Conservation (phyloP, 2,329 filamentous ascomycete genomes). For the Aspergillus intermedius region DNA sequence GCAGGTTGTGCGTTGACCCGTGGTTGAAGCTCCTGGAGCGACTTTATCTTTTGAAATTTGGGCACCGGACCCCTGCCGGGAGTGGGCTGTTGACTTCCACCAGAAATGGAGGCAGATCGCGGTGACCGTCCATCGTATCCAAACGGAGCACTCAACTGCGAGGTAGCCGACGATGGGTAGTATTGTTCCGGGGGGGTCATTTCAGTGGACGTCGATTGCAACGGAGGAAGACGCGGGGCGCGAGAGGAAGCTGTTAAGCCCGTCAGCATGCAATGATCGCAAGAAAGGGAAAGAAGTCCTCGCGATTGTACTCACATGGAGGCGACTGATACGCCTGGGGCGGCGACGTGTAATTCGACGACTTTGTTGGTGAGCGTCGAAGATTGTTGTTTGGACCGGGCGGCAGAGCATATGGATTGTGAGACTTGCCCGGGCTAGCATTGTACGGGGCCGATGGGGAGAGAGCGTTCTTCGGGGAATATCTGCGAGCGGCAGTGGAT, state of each 20-base stretch:
- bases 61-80: constrained; percentile 64
- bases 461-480: constrained; percentile 90
- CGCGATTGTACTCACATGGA: constrained; percentile 36
- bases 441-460: constrained; percentile 75
- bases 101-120: constrained; percentile 38
- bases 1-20: constrained; percentile 81
- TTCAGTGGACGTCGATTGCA: constrained; percentile 58
- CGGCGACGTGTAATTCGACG: constrained; percentile 51
- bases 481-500: constrained; percentile 78
- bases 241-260: constrained; percentile 37
- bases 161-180: constrained; percentile 64
- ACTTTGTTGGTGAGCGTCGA: constrained; percentile 74
- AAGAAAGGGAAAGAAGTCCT: not conserved
- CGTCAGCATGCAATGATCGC: constrained; percentile 8
- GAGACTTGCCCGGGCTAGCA: constrained; percentile 53
- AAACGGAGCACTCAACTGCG: constrained; percentile 64
- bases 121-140: constrained; percentile 48
- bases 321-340: constrained; percentile 55
- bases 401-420: constrained; percentile 50
- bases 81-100: constrained; percentile 41
- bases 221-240: constrained; percentile 65
- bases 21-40: constrained; percentile 67
- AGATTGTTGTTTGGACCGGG: constrained; percentile 43
- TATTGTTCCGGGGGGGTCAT: constrained; percentile 57
- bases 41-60: constrained; percentile 74